Evolutionary conservation across 2,329 filamentous ascomycete genomes (phyloP).

Genomic region (Monilinia fructicola): DNA sequence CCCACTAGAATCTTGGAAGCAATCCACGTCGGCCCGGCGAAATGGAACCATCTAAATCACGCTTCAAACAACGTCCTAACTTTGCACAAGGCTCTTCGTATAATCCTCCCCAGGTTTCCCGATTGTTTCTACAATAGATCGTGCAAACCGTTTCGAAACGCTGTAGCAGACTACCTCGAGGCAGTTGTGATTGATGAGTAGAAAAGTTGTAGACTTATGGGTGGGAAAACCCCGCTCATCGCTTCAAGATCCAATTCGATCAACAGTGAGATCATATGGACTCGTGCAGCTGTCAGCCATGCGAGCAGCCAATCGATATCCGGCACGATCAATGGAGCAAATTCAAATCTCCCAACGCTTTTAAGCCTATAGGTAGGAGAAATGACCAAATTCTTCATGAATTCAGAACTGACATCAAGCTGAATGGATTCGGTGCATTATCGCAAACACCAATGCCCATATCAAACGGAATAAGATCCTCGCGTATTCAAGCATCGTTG

Average conservation of each 20-base stretch:
- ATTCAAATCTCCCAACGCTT: neutral
- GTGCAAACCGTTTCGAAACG: neutral
- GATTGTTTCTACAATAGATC: neutral
- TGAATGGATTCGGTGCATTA: neutral
- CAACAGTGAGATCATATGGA: neutral
- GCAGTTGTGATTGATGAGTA: neutral
- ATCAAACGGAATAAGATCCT: neutral
- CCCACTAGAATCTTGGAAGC: slow-evolving; percentile 10
- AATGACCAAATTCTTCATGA: neutral
- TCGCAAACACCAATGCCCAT: neutral
- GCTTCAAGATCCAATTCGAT: neutral
- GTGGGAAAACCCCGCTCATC: slow-evolving; percentile 4
- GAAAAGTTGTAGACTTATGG: neutral
- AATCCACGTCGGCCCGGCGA: slow-evolving; percentile 11
- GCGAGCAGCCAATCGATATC: slow-evolving; percentile 3
- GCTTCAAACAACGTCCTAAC: slow-evolving; percentile 10
- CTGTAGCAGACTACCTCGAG: slow-evolving; percentile 4
- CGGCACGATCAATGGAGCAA: neutral
- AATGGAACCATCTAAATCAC: neutral
- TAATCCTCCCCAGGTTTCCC: slow-evolving; percentile 12
- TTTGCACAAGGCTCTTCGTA: slow-evolving; percentile 12
- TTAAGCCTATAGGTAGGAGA: slow-evolving; percentile 7
- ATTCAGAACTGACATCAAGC: neutral
- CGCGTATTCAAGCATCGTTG: neutral
- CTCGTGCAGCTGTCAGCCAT: slow-evolving; percentile 8